Evolutionary conservation across 2,329 filamentous ascomycete species (phyloP), one percentile per base, ranked within the genome.

Genomic region (Alternaria sp.): DNA sequence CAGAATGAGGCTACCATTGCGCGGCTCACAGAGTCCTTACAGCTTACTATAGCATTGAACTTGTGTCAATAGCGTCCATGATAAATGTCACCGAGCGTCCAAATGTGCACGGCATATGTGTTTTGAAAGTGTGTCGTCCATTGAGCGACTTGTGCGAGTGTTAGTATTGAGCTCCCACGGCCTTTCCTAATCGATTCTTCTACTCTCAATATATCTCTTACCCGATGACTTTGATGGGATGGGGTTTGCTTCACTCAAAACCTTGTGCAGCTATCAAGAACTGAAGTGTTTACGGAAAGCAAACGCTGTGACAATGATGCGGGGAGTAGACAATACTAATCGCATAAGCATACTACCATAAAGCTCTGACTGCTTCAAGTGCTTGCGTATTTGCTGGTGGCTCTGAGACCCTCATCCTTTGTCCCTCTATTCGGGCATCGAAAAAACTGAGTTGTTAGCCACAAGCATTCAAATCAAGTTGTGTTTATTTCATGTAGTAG

Each of bases 91-190:
- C 37, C 1, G 37, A 41, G 37, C n/a, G 37, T 41, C 5, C 9
- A 5, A 18, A 6, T 18, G 9, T 41, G 8, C 18, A 1, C 15
- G 0, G 37, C n/a, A 41, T 18, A 18, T 18, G 15, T 18, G 37
- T 18, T 6, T 18, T 6, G n/a, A 18, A 41, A 41, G 7, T 37
- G 33, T n/a, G 33, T 4, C 33, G 3, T n/a, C 33, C 3, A 37
- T 37, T 1, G 15, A n/a, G 33, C 33, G 33, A 15, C 8, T n/a
- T 9, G 2, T 37, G 5, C 33, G 0, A 37, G 15, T 37, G 33
- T 37, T 37, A 1, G 3, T n/a, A 9, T 37, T 3, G 15, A 6
- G 0, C 0, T 41, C n/a, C n/a, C n/a, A n/a, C n/a, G n/a, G n/a
- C n/a, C n/a, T n/a, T n/a, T n/a, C n/a, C n/a, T n/a, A n/a, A n/a